Evolutionary conservation across 768 basidiomycete species (phyloP).

Genomic region (Austroboletus eburneus): DNA sequence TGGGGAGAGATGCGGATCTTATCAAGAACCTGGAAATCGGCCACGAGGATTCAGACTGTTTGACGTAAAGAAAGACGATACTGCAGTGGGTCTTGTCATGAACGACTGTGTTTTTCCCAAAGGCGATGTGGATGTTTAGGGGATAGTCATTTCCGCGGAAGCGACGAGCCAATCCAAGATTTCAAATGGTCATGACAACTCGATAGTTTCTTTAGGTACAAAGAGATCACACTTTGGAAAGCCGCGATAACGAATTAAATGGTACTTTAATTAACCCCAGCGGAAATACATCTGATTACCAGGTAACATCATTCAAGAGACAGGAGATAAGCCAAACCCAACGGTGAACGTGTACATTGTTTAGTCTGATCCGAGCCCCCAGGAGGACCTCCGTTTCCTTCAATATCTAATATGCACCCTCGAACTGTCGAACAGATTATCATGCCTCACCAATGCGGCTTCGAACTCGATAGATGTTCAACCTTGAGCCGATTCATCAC

Average conservation of each 20-base stretch:
- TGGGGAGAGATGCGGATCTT: slow-evolving; percentile 38
- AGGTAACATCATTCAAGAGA: no score
- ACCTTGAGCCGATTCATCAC: background rate
- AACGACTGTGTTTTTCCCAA: background rate
- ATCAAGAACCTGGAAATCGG: slow-evolving; percentile 12
- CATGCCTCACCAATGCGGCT: background rate
- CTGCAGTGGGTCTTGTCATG: slow-evolving; percentile 30
- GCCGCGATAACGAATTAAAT: slow-evolving; percentile 52
- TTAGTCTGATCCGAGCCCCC: no score
- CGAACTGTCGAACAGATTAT: no score
- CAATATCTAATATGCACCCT: no score
- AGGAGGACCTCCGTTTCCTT: no score
- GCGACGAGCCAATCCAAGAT: slow-evolving; percentile 43
- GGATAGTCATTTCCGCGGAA: slow-evolving; percentile 49
- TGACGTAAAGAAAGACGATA: slow-evolving; percentile 48
- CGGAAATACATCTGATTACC: no score
- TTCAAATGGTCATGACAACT: no score
- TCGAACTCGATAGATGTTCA: background rate
- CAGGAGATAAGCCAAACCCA: no score
- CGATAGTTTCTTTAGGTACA: slow-evolving; percentile 43
- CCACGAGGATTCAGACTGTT: slow-evolving; percentile 37
- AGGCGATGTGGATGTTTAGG: slow-evolving; percentile 30
- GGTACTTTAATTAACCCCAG: slow-evolving; percentile 31
- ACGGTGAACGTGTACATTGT: no score
- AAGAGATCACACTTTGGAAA: no score